Base-by-base conservation (phyloP, 768 basidiomycete species). In the Termitomyces sp. region DNA sequence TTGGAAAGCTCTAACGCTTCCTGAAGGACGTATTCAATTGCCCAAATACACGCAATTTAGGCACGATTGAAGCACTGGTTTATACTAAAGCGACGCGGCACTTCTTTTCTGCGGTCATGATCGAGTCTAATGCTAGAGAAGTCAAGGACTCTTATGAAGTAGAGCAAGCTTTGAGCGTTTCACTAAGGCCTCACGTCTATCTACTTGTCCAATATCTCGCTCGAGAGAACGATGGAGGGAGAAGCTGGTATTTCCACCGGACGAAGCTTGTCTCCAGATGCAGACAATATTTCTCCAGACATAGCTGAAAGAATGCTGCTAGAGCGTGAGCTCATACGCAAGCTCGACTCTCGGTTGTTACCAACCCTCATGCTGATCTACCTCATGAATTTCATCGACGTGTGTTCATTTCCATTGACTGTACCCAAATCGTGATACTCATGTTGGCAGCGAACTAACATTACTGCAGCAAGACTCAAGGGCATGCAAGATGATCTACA, bases 381-480 rank as follows among this genome's bases (percentile, higher is more conserved):
- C 61, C 77, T 87, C 59, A 80, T 86, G 81, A 87, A 87, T 61
- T 85, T 83, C 62, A 85, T 87, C 58, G 85, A 86, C 65, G 85
- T 86, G 58, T 60, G 74, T 67, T 38, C 14, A 55, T 7, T 13
- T 32, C 7, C 33, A 18, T 46, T 5, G 6, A 41, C 8, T 3
- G 11, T 6, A 13, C 16, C 16, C 3, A 3, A 10, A 32, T 26
- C 1, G 35, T 9, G 35, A 9, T 24, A 40, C n/a, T 20, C 43
- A 38, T 54, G 7, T 22, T 7, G 49, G 20, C 45, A 82, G 80
- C 72, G 81, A 16, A 75, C 70, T 54, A 80, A 78, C 0, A 67
- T 82, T 18, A 76, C 78, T 0, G 72, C 79, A 41, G 80, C 80
- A 18, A 69, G 80, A 33, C 61, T 83, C 55, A 71, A 83, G 56